Conservation (phyloP, 2,329 filamentous ascomycete genomes). For the Lasiodiplodia citricola region DNA sequence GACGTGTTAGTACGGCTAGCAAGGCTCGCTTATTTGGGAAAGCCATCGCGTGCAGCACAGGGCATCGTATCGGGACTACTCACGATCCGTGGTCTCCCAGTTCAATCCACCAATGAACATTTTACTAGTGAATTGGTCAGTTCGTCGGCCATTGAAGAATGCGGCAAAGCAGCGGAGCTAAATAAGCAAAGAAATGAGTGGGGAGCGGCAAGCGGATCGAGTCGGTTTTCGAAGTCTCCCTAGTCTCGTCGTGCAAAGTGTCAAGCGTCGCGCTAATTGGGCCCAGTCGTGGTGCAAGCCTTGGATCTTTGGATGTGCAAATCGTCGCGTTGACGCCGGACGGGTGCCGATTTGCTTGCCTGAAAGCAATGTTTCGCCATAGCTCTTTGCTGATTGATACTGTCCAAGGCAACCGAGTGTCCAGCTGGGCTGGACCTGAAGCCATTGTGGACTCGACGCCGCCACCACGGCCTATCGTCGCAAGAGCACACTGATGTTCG, state of each 20-base stretch:
- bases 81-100: conserved; percentile 99
- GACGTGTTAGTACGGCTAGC: conserved; percentile 35
- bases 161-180: conserved; percentile 38
- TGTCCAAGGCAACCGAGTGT: not conserved
- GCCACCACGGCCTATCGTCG: conserved; percentile 27
- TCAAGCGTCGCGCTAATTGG: not conserved
- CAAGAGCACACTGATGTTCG: conserved; percentile 45
- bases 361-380: conserved; percentile 9
- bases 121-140: conserved; percentile 65
- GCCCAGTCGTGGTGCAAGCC: not conserved
- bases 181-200: conserved; percentile 29
- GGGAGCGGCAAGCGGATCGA: conserved; percentile 17
- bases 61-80: conserved; percentile 48
- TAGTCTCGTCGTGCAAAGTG: not conserved
- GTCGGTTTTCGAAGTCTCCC: conserved; percentile 8
- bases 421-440: not conserved
- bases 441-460: conserved; percentile 1
- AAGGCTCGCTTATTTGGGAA: conserved; percentile 1
- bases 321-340: not conserved
- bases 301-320: not conserved
- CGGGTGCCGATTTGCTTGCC: conserved; percentile 1
- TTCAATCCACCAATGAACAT: conserved; percentile 99
- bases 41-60: not conserved
- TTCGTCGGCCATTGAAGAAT: not conserved
- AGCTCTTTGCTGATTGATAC: conserved; percentile 23